A percentile compares a stretch with the other conserved stretches of the same genome.
These are phyloP conservation scores for Nigrospora osmanthi DNA, from an alignment of 2,329 filamentous ascomycete genomes.

Conservation along the genomic window DNA sequence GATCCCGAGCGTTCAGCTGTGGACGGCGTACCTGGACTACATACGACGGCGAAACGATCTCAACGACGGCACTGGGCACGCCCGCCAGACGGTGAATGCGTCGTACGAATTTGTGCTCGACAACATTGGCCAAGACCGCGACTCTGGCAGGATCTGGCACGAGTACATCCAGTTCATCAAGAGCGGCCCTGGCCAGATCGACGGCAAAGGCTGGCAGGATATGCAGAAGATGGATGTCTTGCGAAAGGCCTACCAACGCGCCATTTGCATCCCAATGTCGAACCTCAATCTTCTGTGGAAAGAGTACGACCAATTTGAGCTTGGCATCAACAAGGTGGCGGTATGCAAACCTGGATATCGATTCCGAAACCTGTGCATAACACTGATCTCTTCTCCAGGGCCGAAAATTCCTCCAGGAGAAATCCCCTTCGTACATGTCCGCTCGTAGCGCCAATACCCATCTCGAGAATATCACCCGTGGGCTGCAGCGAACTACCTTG, in stretches of 20 bases:
- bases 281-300: constrained; percentile 86
- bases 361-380: constrained; percentile 1
- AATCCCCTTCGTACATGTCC: constrained; percentile 91
- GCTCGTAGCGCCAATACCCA: constrained; percentile 85
- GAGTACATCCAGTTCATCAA: constrained; percentile 95
- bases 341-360: constrained; percentile 33
- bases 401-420: constrained; percentile 89
- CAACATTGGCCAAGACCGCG: constrained; percentile 84
- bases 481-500: constrained; percentile 67
- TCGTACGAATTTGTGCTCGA: constrained; percentile 90
- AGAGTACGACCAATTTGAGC: constrained; percentile 95
- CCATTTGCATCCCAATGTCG: constrained; percentile 78
- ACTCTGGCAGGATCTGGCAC: constrained; percentile 83
- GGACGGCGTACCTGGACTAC: constrained; percentile 92
- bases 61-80: constrained; percentile 68
- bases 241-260: constrained; percentile 85
- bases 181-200: constrained; percentile 75
- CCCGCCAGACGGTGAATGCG: constrained; percentile 71
- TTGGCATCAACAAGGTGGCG: constrained; percentile 85
- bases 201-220: constrained; percentile 88
- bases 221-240: constrained; percentile 96
- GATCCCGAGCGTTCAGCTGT: constrained; percentile 78
- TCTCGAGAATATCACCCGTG: constrained; percentile 78
- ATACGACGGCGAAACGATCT: constrained; percentile 87
- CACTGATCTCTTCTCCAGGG: constrained; percentile 45